These are phyloP conservation scores for Galeopsis tetrahit DNA, from an alignment of 257 asterid species.

Conservation along the genomic window DNA sequence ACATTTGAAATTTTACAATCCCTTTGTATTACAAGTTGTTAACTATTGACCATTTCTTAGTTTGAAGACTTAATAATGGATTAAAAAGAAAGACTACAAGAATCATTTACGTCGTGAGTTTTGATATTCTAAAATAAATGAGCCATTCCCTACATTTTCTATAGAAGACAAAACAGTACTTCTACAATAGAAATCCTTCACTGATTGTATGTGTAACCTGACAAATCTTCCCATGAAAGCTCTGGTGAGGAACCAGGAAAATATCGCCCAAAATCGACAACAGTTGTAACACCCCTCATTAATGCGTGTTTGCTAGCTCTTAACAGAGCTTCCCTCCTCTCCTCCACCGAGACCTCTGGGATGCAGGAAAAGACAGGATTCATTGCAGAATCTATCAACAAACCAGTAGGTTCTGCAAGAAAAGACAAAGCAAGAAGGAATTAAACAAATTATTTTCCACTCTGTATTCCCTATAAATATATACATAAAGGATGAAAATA, in stretches of 20 bases:
- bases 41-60: neutral
- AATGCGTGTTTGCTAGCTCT: slow-evolving; percentile 82
- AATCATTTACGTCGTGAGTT: slow-evolving; percentile 21
- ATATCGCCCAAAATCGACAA: slow-evolving; percentile 88
- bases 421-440: slow-evolving; percentile 35
- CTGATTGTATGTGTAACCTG: slow-evolving; percentile 56
- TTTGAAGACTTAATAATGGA: slow-evolving; percentile 5
- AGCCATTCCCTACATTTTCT: slow-evolving; percentile 16
- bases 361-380: slow-evolving; percentile 66
- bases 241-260: slow-evolving; percentile 79
- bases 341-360: slow-evolving; percentile 73
- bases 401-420: slow-evolving; percentile 86
- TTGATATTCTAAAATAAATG: slow-evolving; percentile 21
- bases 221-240: slow-evolving; percentile 85
- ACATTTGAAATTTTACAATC: slow-evolving; percentile 9
- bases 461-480: slow-evolving; percentile 7
- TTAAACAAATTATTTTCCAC: slow-evolving; percentile 17
- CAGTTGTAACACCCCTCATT: slow-evolving; percentile 87
- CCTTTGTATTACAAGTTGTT: slow-evolving; percentile 21
- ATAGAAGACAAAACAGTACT: slow-evolving; percentile 15
- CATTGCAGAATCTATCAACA: slow-evolving; percentile 95
- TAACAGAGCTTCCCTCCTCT: slow-evolving; percentile 81
- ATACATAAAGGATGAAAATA: slow-evolving; percentile 8
- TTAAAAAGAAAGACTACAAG: slow-evolving; percentile 10
- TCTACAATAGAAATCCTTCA: slow-evolving; percentile 11